phyloP scores from a whole-genome alignment of 805 yeast species.

The Candida verbasci region DNA sequence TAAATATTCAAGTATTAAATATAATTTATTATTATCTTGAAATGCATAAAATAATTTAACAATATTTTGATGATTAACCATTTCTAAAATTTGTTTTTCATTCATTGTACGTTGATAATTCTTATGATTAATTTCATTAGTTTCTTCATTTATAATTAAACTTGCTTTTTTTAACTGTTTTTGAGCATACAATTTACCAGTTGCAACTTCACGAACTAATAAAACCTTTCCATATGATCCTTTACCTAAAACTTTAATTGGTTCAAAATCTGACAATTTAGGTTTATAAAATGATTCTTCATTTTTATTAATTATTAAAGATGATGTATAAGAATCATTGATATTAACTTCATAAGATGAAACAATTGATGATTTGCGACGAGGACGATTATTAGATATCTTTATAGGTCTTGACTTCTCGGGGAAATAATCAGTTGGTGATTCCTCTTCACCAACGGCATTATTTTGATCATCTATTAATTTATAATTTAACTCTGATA shows the following conservation, averaged over 20 bases:
- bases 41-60: slow-evolving; percentile 42
- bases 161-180: slow-evolving; percentile 39
- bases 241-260: slow-evolving; percentile 39
- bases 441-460: slow-evolving; percentile 3
- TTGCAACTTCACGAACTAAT: slow-evolving; percentile 32
- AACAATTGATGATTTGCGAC: slow-evolving; percentile 22
- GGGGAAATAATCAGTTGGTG: slow-evolving; percentile 7
- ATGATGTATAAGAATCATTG: slow-evolving; percentile 25
- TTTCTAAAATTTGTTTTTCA: slow-evolving; percentile 37
- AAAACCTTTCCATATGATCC: slow-evolving; percentile 43
- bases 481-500: slow-evolving; percentile 4
- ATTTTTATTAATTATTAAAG: slow-evolving; percentile 15
- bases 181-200: slow-evolving; percentile 40
- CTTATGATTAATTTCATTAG: slow-evolving; percentile 26
- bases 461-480: background rate
- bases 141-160: slow-evolving; percentile 27
- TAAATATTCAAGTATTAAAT: slow-evolving; percentile 39
- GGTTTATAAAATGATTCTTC: slow-evolving; percentile 17
- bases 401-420: slow-evolving; percentile 10
- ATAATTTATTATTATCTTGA: slow-evolving; percentile 41
- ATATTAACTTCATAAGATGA: slow-evolving; percentile 34
- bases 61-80: slow-evolving; percentile 40
- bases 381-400: slow-evolving; percentile 11
- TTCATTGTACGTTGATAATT: slow-evolving; percentile 37
- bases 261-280: slow-evolving; percentile 34